Base-by-base conservation (phyloP, 2,329 filamentous ascomycete genomes). In the Xylaria multiplex region DNA sequence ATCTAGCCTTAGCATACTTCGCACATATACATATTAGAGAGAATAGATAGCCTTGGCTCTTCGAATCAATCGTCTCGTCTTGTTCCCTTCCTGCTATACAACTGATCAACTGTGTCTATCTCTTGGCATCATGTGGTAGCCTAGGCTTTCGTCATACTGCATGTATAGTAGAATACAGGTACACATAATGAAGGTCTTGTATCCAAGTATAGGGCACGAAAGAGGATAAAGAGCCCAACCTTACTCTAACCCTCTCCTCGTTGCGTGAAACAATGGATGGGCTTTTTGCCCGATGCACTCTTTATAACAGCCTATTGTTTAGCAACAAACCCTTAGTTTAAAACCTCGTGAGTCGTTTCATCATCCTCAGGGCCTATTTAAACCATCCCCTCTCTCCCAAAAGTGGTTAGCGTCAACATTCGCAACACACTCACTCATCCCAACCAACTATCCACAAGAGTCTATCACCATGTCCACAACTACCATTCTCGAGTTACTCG, bases 21-120 rank as follows among this genome's bases (percentile, higher is more conserved):
- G 27, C 45, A n/a, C 42, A 46, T 40, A 24, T 52, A 37, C 24
- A 35, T 48, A 58, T 35, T 40, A 40, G 37, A 62, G 54, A 65
- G 9, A 53, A 61, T 68, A 65, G 50, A 66, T 48, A 53, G 63
- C n/a, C 43, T 24, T n/a, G 8, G 14, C 55, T 56, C 19, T 37
- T 46, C 11, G 8, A 49, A 48, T 40, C 14, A 24, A 48, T 40
- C 35, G 19, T 19, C 42, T 55, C 24, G 3, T 43, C n/a, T 7
- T 13, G 27, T 19, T 13, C 11, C 40, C 43, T 19, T 4, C 13
- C 27, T 59, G 11, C 8, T 42, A 27, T 42, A 9, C 35, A 8
- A 3, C 22, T 3, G 11, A 3, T 19, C 27, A 27, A 27, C 27
- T 27, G 27, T 27, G 27, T 27, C 27, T 5, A 27, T 27, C 27